phyloP scores from a whole-genome alignment of 2,329 filamentous ascomycete genomes.

The Cercospora citrullina region DNA sequence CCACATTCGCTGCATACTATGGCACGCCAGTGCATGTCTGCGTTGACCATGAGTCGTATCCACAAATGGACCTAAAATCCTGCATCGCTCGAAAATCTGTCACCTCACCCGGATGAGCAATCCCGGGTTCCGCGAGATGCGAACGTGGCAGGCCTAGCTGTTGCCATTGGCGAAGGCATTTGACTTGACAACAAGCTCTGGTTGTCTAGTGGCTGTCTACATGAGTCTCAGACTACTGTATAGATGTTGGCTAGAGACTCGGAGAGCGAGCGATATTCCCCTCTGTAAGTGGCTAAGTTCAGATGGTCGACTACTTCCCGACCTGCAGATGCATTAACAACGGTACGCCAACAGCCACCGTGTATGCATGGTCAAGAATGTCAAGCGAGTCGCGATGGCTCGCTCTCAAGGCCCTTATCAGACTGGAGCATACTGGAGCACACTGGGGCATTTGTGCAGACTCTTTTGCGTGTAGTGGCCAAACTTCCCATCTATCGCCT shows the following conservation, averaged over 20 bases:
- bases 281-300: not conserved
- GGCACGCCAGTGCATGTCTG: constrained; percentile 4
- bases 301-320: constrained; percentile 6
- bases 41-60: constrained; percentile 9
- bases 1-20: not conserved
- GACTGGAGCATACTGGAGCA: not conserved
- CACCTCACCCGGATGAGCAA: not conserved
- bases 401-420: not conserved
- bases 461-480: not conserved
- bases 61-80: not conserved
- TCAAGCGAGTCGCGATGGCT: not conserved
- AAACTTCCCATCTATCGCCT: not conserved
- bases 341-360: not conserved
- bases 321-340: not conserved
- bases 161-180: not conserved
- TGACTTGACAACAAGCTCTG: not conserved
- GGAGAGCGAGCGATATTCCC: not conserved
- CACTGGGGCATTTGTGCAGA: not conserved
- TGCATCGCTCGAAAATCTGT: not conserved
- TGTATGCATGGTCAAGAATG: constrained; percentile 4
- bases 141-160: not conserved
- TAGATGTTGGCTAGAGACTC: not conserved
- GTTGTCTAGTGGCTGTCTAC: not conserved
- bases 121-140: not conserved
- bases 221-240: constrained; percentile 5